Conservation (phyloP, 345 rosid genomes). For the Theobroma cacao region DNA sequence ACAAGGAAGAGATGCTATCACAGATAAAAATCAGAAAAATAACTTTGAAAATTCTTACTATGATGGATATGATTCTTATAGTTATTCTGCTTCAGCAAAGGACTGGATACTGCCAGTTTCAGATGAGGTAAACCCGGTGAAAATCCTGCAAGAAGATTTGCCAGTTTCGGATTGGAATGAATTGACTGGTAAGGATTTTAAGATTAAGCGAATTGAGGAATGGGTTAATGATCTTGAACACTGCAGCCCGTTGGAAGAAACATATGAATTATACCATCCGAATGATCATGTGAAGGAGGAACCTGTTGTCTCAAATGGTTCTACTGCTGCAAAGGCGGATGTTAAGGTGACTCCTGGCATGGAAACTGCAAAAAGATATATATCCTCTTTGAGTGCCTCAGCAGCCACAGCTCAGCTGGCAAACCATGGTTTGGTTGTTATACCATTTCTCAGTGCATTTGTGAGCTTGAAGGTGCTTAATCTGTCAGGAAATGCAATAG, state of each 20-base stretch:
- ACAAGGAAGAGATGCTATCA: conserved; percentile 31
- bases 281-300: conserved; percentile 35
- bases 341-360: conserved; percentile 53
- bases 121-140: conserved; percentile 42
- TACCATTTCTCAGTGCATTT: conserved; percentile 82
- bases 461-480: conserved; percentile 74
- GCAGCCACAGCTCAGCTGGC: conserved; percentile 77
- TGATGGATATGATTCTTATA: conserved; percentile 47
- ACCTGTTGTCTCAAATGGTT: conserved; percentile 26
- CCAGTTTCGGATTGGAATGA: conserved; percentile 38
- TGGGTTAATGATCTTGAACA: conserved; percentile 87
- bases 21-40: conserved; percentile 27
- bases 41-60: conserved; percentile 38
- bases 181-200: conserved; percentile 57
- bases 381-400: conserved; percentile 62
- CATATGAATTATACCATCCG: conserved; percentile 33
- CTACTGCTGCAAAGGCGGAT: conserved; percentile 46
- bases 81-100: conserved; percentile 53
- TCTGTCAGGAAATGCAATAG: conserved; percentile 87
- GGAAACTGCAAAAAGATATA: conserved; percentile 79
- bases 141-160: conserved; percentile 43
- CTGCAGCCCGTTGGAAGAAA: conserved; percentile 52
- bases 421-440: conserved; percentile 63
- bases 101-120: conserved; percentile 70
- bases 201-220: conserved; percentile 70